These are phyloP conservation scores for Daldinia loculata DNA, from an alignment of 495 filamentous ascomycete genomes.

Conservation along the genomic window DNA sequence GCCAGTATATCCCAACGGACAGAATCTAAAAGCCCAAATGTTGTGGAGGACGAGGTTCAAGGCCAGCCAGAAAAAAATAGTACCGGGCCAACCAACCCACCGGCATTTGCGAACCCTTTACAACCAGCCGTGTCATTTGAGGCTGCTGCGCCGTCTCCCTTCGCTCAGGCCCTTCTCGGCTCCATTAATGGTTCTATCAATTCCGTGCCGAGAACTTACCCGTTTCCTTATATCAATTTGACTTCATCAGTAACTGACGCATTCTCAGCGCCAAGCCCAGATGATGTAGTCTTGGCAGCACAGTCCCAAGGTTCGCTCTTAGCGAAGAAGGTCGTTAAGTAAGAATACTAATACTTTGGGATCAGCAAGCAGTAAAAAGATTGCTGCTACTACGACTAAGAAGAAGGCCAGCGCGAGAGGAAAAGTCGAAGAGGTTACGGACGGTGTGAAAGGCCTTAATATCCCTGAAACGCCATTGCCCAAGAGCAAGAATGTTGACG, in stretches of 20 bases:
- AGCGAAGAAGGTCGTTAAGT: conserved; percentile 47
- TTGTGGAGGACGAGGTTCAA: not conserved
- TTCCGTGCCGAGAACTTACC: conserved; percentile 55
- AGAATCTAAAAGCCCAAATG: not conserved
- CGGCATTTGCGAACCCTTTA: not conserved
- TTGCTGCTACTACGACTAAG: conserved; percentile 44
- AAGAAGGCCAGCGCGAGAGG: conserved; percentile 47
- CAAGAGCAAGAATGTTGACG: conserved; percentile 87
- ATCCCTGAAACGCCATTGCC: conserved; percentile 75
- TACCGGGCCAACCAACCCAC: conserved; percentile 1
- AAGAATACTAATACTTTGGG: conserved; percentile 53
- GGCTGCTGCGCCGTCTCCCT: conserved; percentile 64
- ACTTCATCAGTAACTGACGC: conserved; percentile 57
- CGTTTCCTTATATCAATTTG: conserved; percentile 60
- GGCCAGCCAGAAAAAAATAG: not conserved
- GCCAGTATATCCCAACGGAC: not conserved
- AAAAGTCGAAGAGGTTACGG: conserved; percentile 49
- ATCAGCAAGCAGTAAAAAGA: conserved; percentile 57
- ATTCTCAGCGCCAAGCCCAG: conserved; percentile 92
- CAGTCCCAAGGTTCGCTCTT: conserved; percentile 87
- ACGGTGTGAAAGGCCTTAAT: conserved; percentile 66
- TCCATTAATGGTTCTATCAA: conserved; percentile 36
- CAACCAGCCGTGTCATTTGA: conserved; percentile 11
- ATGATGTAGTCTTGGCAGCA: conserved; percentile 87
- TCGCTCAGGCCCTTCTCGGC: conserved; percentile 75